A percentile compares a stretch with the other conserved stretches of the same genome.
These are phyloP conservation scores for Candida tunisiensis DNA, from an alignment of 1,139 yeast species.

Conservation along the genomic window DNA sequence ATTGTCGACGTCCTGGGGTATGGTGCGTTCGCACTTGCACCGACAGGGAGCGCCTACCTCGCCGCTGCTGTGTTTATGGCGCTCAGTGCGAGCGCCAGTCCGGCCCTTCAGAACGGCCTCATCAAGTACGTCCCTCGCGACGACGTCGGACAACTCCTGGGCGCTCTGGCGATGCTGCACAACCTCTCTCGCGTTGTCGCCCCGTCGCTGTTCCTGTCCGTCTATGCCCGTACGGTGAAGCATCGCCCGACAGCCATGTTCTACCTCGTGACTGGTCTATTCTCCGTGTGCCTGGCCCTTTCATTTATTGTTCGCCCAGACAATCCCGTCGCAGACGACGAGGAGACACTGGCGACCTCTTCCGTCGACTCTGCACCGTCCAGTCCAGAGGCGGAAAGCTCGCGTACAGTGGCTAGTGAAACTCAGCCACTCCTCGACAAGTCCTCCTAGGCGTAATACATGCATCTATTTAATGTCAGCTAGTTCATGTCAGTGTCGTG, in stretches of 20 bases:
- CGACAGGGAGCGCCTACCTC: constrained; percentile 12
- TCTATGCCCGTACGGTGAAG: constrained; percentile 14
- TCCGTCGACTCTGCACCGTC: no score
- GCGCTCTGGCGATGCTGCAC: constrained; percentile 15
- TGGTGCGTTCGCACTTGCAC: constrained; percentile 21
- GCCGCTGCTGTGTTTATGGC: constrained; percentile 25
- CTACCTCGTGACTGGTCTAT: constrained; percentile 9
- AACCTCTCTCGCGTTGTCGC: constrained; percentile 11
- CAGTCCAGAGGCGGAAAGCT: no score
- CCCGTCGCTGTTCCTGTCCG: constrained; percentile 13
- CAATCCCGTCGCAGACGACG: no score
- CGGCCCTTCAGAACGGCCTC: constrained; percentile 32
- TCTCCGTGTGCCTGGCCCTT: constrained; percentile 5
- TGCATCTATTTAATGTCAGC: no score
- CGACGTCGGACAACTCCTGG: constrained; percentile 17
- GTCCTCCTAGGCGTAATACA: no score
- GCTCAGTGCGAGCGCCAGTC: constrained; percentile 30
- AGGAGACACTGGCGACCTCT: no score
- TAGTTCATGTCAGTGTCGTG: no score
- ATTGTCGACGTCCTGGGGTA: constrained; percentile 29
- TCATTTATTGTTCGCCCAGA: constrained; percentile 5
- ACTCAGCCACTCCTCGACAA: no score
- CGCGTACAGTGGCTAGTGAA: no score
- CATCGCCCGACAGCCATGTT: constrained; percentile 14
- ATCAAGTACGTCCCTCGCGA: constrained; percentile 29